These are phyloP conservation scores for Spergularia azorica DNA, from an alignment of 179 eudicot genomes.

Conservation along the genomic window DNA sequence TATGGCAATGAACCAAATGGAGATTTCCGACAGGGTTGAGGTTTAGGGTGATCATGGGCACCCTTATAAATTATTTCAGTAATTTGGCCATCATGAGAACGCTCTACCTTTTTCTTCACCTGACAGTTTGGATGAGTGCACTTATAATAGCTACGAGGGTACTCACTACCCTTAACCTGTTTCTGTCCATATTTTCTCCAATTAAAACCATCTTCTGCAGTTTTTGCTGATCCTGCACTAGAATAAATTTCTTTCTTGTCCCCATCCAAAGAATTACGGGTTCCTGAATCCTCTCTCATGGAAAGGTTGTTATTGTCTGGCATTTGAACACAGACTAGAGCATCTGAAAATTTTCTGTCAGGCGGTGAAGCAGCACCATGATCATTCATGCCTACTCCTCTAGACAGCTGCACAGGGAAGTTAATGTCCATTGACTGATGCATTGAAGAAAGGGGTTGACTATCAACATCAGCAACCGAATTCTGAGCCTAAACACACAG, in stretches of 20 bases:
- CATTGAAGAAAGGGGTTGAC: conserved; percentile 23
- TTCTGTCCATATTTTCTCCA: conserved; percentile 53
- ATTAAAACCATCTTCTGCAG: conserved; percentile 41
- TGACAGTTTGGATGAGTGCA: conserved; percentile 42
- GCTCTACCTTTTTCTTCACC: conserved; percentile 47
- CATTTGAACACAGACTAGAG: conserved; percentile 30
- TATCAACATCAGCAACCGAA: conserved; percentile 25
- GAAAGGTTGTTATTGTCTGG: conserved; percentile 26
- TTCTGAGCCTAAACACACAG: conserved; percentile 24
- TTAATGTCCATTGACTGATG: conserved; percentile 32
- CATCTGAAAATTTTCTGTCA: conserved; percentile 25
- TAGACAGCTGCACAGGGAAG: conserved; percentile 32
- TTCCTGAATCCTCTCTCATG: conserved; percentile 26
- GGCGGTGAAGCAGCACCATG: conserved; percentile 29
- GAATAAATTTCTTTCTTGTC: conserved; percentile 37
- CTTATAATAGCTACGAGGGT: conserved; percentile 43
- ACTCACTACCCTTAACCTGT: conserved; percentile 49
- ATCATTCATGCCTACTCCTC: conserved; percentile 25
- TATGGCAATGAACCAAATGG: conserved; percentile 23
- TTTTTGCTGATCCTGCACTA: conserved; percentile 29
- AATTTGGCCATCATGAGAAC: conserved; percentile 46
- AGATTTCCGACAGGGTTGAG: conserved; percentile 38
- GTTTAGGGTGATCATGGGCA: conserved; percentile 41
- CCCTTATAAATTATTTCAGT: conserved; percentile 51
- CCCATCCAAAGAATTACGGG: conserved; percentile 24